phyloP scores from a whole-genome alignment of 75 land plant genomes.

The Azolla pinnata region DNA sequence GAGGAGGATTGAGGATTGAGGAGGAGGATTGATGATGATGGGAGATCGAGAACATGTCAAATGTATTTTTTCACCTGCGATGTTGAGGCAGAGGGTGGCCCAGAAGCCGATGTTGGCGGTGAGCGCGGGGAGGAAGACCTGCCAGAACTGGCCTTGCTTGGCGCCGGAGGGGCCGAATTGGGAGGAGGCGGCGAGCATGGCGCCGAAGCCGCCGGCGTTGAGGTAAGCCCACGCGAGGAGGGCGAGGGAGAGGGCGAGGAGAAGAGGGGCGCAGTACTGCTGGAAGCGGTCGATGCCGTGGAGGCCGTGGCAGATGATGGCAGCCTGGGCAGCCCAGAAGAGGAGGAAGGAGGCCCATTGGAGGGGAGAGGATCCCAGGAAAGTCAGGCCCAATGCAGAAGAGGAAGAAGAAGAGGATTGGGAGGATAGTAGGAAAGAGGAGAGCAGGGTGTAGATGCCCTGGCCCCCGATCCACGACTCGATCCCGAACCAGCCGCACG shows the following conservation, averaged over 20 bases:
- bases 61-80: slow-evolving; percentile 51
- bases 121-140: slow-evolving; percentile 75
- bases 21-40: too few species aligned
- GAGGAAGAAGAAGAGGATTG: not conserved
- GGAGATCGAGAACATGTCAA: too few species aligned
- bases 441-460: slow-evolving; percentile 59
- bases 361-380: slow-evolving; percentile 48
- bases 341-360: slow-evolving; percentile 65
- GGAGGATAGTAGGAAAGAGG: slow-evolving; percentile 14
- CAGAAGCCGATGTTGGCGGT: slow-evolving; percentile 90
- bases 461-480: slow-evolving; percentile 97
- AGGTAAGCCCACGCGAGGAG: slow-evolving; percentile 77
- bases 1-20: too few species aligned
- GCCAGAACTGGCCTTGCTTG: slow-evolving; percentile 50
- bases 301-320: slow-evolving; percentile 66
- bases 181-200: slow-evolving; percentile 47
- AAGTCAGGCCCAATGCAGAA: too few species aligned
- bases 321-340: slow-evolving; percentile 65
- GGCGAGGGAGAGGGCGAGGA: slow-evolving; percentile 37
- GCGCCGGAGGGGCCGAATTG: slow-evolving; percentile 27
- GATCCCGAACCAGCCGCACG: slow-evolving; percentile 96
- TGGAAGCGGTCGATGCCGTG: slow-evolving; percentile 71
- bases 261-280: slow-evolving; percentile 79
- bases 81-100: slow-evolving; percentile 80
- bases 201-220: slow-evolving; percentile 69